Percentiles rank a stretch among this genome's conserved stretches.
Conservation (phyloP, 805 yeast species). For the Metschnikowia dekortorum region DNA sequence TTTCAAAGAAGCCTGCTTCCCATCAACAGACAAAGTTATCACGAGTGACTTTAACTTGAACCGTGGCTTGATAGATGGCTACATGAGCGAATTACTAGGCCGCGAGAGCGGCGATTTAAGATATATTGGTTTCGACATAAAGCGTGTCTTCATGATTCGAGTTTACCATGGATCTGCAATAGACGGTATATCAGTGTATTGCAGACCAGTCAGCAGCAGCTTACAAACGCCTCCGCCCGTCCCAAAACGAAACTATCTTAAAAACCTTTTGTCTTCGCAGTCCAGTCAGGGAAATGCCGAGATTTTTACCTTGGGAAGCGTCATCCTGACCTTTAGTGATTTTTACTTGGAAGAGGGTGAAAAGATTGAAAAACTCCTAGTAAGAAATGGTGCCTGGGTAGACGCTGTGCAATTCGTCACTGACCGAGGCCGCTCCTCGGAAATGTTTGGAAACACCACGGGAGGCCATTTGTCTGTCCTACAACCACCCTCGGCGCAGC, state of each 20-base stretch:
- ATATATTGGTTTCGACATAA: slow-evolving; percentile 28
- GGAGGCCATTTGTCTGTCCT: slow-evolving; percentile 60
- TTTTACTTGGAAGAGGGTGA: slow-evolving; percentile 58
- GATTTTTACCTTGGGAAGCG: slow-evolving; percentile 45
- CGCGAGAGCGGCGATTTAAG: slow-evolving; percentile 17
- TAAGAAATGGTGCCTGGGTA: slow-evolving; percentile 83
- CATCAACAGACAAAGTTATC: slow-evolving; percentile 19
- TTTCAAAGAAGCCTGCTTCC: slow-evolving; percentile 29
- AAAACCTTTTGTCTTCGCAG: neutral
- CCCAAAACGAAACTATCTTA: slow-evolving; percentile 43
- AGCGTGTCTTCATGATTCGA: slow-evolving; percentile 47
- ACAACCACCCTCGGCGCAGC: slow-evolving; percentile 57
- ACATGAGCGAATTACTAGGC: slow-evolving; percentile 36
- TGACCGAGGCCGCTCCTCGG: slow-evolving; percentile 47
- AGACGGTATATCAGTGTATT: slow-evolving; percentile 69
- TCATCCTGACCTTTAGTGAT: slow-evolving; percentile 50
- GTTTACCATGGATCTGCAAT: slow-evolving; percentile 73
- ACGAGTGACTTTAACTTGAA: slow-evolving; percentile 40
- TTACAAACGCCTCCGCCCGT: slow-evolving; percentile 31
- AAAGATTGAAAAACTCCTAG: slow-evolving; percentile 49
- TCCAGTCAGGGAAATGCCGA: neutral
- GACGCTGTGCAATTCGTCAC: slow-evolving; percentile 81
- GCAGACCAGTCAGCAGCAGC: neutral
- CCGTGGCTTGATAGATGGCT: slow-evolving; percentile 35
- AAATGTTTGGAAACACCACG: slow-evolving; percentile 59